These are phyloP conservation scores for Oryza rufipogon DNA, from an alignment of 176 grass and related monocot genomes.

Conservation along the genomic window DNA sequence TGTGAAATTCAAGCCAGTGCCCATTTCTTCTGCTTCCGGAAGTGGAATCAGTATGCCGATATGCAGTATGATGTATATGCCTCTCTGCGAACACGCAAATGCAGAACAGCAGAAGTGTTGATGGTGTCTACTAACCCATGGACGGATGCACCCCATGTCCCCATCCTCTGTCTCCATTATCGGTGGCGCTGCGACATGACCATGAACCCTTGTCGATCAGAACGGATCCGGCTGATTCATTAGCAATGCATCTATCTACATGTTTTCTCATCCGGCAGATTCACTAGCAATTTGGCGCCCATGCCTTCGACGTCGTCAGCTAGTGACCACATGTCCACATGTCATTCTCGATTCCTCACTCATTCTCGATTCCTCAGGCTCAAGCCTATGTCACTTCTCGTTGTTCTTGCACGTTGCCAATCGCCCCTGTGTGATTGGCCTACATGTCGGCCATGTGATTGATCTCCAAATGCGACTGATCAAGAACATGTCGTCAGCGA, in stretches of 20 bases:
- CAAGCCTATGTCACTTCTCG: neutral
- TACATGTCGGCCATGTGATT: neutral
- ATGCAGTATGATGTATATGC: too few relatives aligned
- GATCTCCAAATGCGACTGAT: neutral
- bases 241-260: neutral
- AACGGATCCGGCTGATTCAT: neutral
- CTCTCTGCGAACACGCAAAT: too few relatives aligned
- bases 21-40: neutral
- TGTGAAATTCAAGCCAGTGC: neutral
- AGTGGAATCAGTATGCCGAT: neutral
- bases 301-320: neutral
- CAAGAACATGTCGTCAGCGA: neutral
- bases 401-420: neutral
- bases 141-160: too few relatives aligned
- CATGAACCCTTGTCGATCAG: too few relatives aligned
- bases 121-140: too few relatives aligned
- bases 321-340: neutral
- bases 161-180: too few relatives aligned
- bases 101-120: too few relatives aligned
- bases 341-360: neutral
- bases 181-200: too few relatives aligned
- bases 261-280: too few relatives aligned
- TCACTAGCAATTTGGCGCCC: too few relatives aligned
- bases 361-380: neutral
- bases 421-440: neutral